These are phyloP conservation scores for Pseudogymnoascus sp. DNA, from an alignment of 2,329 filamentous ascomycete genomes.

Conservation along the genomic window DNA sequence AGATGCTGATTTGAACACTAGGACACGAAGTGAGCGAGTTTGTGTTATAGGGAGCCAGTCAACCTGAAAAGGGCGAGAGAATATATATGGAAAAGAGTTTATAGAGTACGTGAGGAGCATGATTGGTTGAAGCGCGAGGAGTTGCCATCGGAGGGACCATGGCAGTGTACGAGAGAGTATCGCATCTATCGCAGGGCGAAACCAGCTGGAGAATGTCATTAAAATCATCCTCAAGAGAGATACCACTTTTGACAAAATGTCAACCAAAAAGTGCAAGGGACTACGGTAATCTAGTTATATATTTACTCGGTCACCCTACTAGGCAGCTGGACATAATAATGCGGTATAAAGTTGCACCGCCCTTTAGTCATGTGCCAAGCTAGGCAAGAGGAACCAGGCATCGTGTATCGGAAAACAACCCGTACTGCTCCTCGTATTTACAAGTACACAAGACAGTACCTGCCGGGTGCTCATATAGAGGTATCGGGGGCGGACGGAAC, in stretches of 20 bases:
- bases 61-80: slow-evolving; percentile 29
- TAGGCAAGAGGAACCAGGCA: no score
- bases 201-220: not conserved
- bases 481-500: no score
- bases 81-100: slow-evolving; percentile 29
- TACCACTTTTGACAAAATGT: not conserved
- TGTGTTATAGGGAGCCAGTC: slow-evolving; percentile 28
- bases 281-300: not conserved
- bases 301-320: not conserved
- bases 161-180: slow-evolving; percentile 31
- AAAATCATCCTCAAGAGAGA: not conserved
- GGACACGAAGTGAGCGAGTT: slow-evolving; percentile 23
- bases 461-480: no score
- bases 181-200: slow-evolving; percentile 27
- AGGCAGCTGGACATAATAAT: not conserved
- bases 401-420: no score
- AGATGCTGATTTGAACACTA: slow-evolving; percentile 29
- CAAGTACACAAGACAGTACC: no score
- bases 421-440: no score
- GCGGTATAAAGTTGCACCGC: not conserved
- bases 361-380: not conserved
- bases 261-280: not conserved
- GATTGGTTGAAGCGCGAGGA: slow-evolving; percentile 36
- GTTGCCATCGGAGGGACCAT: slow-evolving; percentile 34
- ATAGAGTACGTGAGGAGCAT: slow-evolving; percentile 32